Evolutionary conservation across 441 rosid species (phyloP).

Genomic region (Cnidoscolus chayamansa): DNA sequence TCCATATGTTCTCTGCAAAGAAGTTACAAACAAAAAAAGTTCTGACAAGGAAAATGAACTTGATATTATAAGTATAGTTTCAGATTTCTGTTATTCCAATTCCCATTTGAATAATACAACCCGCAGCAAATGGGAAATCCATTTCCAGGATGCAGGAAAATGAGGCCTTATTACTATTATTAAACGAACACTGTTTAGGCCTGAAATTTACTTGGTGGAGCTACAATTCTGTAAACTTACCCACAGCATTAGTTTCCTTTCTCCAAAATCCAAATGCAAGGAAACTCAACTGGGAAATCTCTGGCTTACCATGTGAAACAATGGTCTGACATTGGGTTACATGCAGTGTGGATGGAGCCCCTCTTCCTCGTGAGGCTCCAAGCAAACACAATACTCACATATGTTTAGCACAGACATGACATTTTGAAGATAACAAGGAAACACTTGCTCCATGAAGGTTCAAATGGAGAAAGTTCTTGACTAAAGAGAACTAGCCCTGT

Average conservation of each 20-base stretch:
- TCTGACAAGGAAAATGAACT: too few relatives aligned
- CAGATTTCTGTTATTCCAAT: too few relatives aligned
- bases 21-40: too few relatives aligned
- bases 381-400: background rate
- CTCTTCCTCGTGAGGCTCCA: background rate
- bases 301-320: background rate
- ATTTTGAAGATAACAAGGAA: background rate
- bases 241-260: background rate
- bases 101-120: too few relatives aligned
- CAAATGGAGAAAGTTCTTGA: background rate
- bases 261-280: background rate
- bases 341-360: background rate
- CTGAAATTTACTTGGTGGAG: too few relatives aligned
- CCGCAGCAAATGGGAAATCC: too few relatives aligned
- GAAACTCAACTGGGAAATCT: background rate
- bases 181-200: background rate
- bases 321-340: background rate
- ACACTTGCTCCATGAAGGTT: background rate
- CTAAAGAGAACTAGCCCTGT: background rate
- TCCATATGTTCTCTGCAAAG: too few relatives aligned
- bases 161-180: background rate
- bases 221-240: too few relatives aligned
- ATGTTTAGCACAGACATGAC: slow-evolving; percentile 14
- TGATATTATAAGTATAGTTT: too few relatives aligned
- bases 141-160: too few relatives aligned